Percentiles rank a stretch among this genome's conserved stretches.
Evolutionary conservation across 768 basidiomycete genomes (phyloP).

Genomic region (Lyophyllum semitale): DNA sequence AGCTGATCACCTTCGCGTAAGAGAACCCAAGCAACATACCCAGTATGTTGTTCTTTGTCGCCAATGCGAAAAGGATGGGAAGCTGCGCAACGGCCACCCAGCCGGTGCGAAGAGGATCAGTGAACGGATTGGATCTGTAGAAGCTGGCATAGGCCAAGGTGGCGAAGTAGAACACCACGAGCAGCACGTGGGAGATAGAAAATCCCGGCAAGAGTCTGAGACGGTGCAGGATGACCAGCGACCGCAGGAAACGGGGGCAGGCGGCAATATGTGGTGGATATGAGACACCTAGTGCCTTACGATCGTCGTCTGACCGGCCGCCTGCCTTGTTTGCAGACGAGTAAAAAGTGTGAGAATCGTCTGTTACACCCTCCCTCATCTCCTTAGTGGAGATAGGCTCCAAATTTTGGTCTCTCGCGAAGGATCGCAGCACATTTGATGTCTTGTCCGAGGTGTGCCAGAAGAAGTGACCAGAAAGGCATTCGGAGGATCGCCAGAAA

Average conservation of each 20-base stretch:
- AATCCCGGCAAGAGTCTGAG: slow-evolving; percentile 45
- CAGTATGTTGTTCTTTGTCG: too few relatives aligned
- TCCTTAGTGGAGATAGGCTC: slow-evolving; percentile 3
- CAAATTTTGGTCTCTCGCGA: slow-evolving; percentile 11
- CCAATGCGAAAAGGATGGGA: too few relatives aligned
- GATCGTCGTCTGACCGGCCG: slow-evolving; percentile 22
- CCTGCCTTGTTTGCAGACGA: slow-evolving; percentile 25
- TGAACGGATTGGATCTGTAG: slow-evolving; percentile 53
- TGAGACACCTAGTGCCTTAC: too few relatives aligned
- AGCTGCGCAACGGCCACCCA: too few relatives aligned
- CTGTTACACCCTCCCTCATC: slow-evolving; percentile 16
- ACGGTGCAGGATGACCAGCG: slow-evolving; percentile 38
- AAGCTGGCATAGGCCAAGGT: slow-evolving; percentile 48
- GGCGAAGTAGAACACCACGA: slow-evolving; percentile 49
- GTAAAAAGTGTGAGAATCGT: slow-evolving; percentile 36
- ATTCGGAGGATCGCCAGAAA: too few relatives aligned
- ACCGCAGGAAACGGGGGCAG: too few relatives aligned
- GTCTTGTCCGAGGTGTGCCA: slow-evolving; percentile 21
- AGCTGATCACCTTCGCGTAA: too few relatives aligned
- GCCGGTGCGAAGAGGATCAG: slow-evolving; percentile 45
- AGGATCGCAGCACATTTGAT: slow-evolving; percentile 11
- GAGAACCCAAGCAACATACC: too few relatives aligned
- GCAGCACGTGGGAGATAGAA: slow-evolving; percentile 47
- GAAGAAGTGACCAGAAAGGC: too few relatives aligned
- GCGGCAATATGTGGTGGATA: too few relatives aligned